Evolutionary conservation across 441 rosid species (phyloP).

Genomic region (Arabidopsis hybrid): DNA sequence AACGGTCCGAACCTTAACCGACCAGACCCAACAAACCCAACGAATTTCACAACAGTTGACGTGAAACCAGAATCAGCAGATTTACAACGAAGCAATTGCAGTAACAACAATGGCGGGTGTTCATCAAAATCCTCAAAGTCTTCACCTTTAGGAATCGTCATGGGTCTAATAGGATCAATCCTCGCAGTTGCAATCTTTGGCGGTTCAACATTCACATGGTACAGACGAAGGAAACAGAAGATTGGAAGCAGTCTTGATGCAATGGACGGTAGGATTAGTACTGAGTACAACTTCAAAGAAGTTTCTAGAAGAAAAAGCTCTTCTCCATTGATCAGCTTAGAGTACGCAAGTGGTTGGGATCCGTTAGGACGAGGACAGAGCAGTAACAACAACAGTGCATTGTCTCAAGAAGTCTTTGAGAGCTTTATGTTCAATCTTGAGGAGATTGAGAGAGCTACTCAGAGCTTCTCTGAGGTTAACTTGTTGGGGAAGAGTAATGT

Average conservation of each 20-base stretch:
- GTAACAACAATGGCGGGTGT: conserved; percentile 52
- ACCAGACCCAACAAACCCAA: conserved; percentile 69
- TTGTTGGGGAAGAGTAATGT: conserved; percentile 76
- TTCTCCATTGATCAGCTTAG: conserved; percentile 83
- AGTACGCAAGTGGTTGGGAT: conserved; percentile 96
- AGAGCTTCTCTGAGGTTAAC: conserved; percentile 80
- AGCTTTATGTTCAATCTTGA: conserved; percentile 89
- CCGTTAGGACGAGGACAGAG: conserved; percentile 72
- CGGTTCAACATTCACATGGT: conserved; percentile 55
- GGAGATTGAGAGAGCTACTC: conserved; percentile 93
- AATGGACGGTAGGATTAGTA: conserved; percentile 70
- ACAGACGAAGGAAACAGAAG: conserved; percentile 79
- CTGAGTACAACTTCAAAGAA: conserved; percentile 78
- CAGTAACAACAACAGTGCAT: conserved; percentile 49
- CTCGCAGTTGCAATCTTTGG: conserved; percentile 52
- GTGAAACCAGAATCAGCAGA: conserved; percentile 69
- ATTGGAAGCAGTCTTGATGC: conserved; percentile 67
- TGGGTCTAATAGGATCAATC: conserved; percentile 58
- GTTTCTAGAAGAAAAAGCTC: conserved; percentile 60
- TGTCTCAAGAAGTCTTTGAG: conserved; percentile 73
- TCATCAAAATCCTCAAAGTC: conserved; percentile 51
- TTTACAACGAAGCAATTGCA: conserved; percentile 54
- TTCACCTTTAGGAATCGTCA: conserved; percentile 49
- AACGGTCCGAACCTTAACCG: conserved; percentile 46
- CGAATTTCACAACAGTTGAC: conserved; percentile 45